These are phyloP conservation scores for Microbotryum scabiosae DNA, from an alignment of 1,284 basidiomycete genomes.

Conservation along the genomic window DNA sequence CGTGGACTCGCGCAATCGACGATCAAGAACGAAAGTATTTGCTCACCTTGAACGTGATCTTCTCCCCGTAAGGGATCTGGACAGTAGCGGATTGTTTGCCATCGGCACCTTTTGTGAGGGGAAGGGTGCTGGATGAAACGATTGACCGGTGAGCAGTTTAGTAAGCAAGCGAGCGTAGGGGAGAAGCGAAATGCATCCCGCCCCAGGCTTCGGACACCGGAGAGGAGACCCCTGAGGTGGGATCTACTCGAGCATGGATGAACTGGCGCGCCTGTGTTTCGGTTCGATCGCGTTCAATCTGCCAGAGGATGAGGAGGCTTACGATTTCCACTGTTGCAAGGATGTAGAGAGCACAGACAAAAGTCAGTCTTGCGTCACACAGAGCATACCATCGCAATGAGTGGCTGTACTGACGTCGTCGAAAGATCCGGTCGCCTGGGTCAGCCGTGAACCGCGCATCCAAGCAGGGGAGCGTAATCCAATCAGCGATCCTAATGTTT, in stretches of 20 bases:
- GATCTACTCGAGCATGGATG: background rate
- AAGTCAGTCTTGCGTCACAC: background rate
- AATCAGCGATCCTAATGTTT: background rate
- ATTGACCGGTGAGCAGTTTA: too few relatives aligned
- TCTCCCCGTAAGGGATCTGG: constrained; percentile 23
- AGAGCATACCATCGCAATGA: background rate
- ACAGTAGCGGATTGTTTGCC: constrained; percentile 29
- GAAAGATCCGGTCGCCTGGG: constrained; percentile 12
- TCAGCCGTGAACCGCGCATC: background rate
- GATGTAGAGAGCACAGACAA: too few relatives aligned
- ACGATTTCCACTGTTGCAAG: constrained; percentile 16
- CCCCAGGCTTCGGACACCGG: background rate
- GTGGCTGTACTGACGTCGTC: constrained; percentile 10
- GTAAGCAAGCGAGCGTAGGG: too few relatives aligned
- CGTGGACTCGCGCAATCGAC: background rate
- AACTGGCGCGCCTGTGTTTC: too few relatives aligned
- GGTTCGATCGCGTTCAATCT: too few relatives aligned
- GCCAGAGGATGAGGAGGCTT: background rate
- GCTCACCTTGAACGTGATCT: constrained; percentile 33
- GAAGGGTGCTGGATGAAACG: constrained; percentile 1
- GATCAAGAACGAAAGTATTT: background rate
- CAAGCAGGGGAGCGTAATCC: background rate
- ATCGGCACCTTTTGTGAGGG: constrained; percentile 20
- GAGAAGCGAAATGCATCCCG: too few relatives aligned
- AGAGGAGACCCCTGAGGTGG: background rate